Conservation (phyloP, 352 stramenopile species). For the Phytophthora pini region DNA sequence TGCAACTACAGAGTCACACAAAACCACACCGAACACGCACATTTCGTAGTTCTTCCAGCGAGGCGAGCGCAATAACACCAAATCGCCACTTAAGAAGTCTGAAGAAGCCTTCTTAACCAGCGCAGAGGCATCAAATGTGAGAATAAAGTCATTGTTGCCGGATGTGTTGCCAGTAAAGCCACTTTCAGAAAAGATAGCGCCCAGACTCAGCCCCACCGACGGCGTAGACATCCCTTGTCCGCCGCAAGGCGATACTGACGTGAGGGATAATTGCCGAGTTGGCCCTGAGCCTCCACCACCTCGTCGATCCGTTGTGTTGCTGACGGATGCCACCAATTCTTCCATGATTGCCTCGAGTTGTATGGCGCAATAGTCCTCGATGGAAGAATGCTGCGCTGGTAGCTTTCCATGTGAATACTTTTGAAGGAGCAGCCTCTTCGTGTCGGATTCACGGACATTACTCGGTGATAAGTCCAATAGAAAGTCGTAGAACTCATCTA, state of each 20-base stretch:
- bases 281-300: constrained; percentile 37
- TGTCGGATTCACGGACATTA: constrained; percentile 43
- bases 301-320: constrained; percentile 45
- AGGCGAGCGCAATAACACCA: constrained; percentile 66
- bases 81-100: constrained; percentile 69
- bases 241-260: constrained; percentile 70
- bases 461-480: constrained; percentile 67
- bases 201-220: constrained; percentile 45
- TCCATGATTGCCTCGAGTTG: constrained; percentile 77
- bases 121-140: constrained; percentile 55
- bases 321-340: constrained; percentile 68
- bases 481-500: constrained; percentile 84
- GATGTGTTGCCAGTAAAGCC: constrained; percentile 58
- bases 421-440: constrained; percentile 31
- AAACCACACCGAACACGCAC: constrained; percentile 65
- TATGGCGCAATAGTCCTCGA: constrained; percentile 62
- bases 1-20: constrained; percentile 75
- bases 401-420: constrained; percentile 45
- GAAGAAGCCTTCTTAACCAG: constrained; percentile 27
- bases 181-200: constrained; percentile 76
- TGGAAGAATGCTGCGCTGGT: constrained; percentile 48
- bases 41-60: constrained; percentile 67
- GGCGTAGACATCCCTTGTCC: constrained; percentile 23
- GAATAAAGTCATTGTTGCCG: constrained; percentile 62
- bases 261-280: constrained; percentile 37